A percentile compares a stretch with the other conserved stretches of the same genome.
These are phyloP conservation scores for Epichloe hybrida DNA, from an alignment of 2,329 filamentous ascomycete species.

Conservation along the genomic window DNA sequence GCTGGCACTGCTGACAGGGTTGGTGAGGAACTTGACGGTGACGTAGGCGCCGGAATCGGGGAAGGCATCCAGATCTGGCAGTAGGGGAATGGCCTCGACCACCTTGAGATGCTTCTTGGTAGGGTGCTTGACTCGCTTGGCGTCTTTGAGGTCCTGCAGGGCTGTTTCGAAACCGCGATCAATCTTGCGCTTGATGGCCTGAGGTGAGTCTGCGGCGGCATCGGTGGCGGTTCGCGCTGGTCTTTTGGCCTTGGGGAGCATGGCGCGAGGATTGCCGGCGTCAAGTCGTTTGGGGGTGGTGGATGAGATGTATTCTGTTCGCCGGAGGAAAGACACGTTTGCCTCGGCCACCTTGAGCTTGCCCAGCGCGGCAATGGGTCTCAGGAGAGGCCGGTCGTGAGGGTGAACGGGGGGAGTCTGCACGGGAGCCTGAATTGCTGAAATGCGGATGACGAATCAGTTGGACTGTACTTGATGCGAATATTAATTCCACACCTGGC, in stretches of 20 bases:
- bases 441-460: conserved; percentile 2
- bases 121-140: conserved; percentile 41
- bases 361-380: conserved; percentile 70
- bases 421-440: conserved; percentile 71
- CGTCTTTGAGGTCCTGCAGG: conserved; percentile 39
- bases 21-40: conserved; percentile 54
- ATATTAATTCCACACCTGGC: too few relatives aligned
- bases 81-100: conserved; percentile 44
- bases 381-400: conserved; percentile 70
- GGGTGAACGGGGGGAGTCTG: conserved; percentile 62
- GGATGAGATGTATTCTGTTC: conserved; percentile 86
- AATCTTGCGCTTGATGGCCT: conserved; percentile 55
- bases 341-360: conserved; percentile 66
- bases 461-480: background rate
- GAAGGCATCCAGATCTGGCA: conserved; percentile 56
- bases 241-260: conserved; percentile 21
- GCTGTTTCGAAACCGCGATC: conserved; percentile 46
- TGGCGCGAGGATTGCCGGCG: conserved; percentile 29
- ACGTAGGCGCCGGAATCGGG: conserved; percentile 57
- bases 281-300: conserved; percentile 35
- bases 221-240: conserved; percentile 38
- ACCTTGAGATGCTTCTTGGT: conserved; percentile 44
- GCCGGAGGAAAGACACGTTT: conserved; percentile 82
- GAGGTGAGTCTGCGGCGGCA: conserved; percentile 46
- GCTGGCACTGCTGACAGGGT: conserved; percentile 39